These are phyloP conservation scores for Pezicula radicicola DNA, from an alignment of 2,329 filamentous ascomycete genomes.

Conservation along the genomic window DNA sequence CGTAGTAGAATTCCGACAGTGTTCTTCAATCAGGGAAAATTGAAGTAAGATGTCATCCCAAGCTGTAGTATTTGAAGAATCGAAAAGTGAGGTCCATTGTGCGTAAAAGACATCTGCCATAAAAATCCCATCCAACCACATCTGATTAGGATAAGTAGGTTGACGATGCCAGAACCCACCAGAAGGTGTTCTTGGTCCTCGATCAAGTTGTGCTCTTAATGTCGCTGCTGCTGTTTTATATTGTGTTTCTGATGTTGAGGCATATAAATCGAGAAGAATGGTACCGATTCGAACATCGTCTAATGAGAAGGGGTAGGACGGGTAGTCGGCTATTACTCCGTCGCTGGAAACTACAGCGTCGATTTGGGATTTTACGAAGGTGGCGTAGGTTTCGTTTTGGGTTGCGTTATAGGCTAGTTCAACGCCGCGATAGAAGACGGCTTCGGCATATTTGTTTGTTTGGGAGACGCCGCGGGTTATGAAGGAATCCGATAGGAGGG, in stretches of 20 bases:
- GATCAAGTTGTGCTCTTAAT: constrained; percentile 43
- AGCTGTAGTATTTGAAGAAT: constrained; percentile 21
- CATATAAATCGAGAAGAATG: constrained; percentile 47
- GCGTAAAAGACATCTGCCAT: constrained; percentile 37
- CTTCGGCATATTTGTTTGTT: constrained; percentile 41
- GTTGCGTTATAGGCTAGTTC: constrained; percentile 41
- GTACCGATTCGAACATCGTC: constrained; percentile 52
- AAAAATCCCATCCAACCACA: constrained; percentile 56
- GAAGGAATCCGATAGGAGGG: constrained; percentile 43
- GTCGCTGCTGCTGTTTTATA: constrained; percentile 46
- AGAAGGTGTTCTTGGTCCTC: constrained; percentile 44
- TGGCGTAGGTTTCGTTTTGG: constrained; percentile 38
- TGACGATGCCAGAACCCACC: constrained; percentile 54
- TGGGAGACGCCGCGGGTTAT: constrained; percentile 35
- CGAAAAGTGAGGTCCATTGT: constrained; percentile 21
- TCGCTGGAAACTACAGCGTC: constrained; percentile 43
- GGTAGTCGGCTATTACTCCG: constrained; percentile 44
- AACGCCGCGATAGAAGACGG: constrained; percentile 43
- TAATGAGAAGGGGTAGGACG: constrained; percentile 44
- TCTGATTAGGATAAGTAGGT: constrained; percentile 46
- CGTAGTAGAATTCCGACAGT: constrained; percentile 16
- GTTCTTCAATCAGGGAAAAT: constrained; percentile 20
- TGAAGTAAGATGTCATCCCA: constrained; percentile 27
- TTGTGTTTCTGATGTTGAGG: constrained; percentile 40
- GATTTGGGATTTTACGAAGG: constrained; percentile 43